phyloP scores from a whole-genome alignment of 345 rosid genomes.

The Salix exigua region DNA sequence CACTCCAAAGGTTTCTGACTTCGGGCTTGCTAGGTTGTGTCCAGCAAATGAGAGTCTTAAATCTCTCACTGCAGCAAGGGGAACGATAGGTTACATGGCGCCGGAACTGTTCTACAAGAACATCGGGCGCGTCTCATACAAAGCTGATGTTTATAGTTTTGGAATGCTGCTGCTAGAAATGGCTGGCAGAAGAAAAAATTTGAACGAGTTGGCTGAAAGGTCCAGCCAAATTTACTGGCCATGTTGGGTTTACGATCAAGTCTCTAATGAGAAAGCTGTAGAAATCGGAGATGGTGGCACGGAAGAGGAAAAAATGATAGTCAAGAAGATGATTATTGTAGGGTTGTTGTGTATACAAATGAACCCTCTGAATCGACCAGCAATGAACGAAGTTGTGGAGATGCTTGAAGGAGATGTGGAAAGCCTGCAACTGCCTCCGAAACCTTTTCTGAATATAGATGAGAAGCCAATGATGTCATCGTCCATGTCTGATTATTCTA shows the following conservation, averaged over 20 bases:
- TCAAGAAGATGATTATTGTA: not conserved
- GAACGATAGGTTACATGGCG: not conserved
- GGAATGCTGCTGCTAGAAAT: not conserved
- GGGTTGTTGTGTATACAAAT: slow-evolving; percentile 10
- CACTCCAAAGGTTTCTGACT: not conserved
- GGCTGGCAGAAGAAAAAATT: not conserved
- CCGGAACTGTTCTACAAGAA: not conserved
- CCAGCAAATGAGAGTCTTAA: not conserved
- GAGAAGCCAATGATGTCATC: too few species aligned
- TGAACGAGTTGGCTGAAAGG: not conserved
- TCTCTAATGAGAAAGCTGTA: not conserved
- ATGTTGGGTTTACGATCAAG: not conserved
- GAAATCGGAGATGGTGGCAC: not conserved
- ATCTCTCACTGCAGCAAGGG: not conserved
- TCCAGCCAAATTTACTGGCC: not conserved
- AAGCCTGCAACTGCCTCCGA: too few species aligned
- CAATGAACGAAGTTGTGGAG: not conserved
- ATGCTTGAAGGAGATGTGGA: too few species aligned
- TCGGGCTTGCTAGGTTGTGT: not conserved
- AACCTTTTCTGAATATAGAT: too few species aligned
- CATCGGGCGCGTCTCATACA: not conserved
- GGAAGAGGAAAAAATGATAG: not conserved
- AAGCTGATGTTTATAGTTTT: not conserved
- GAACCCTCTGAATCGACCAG: not conserved
- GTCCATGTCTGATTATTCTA: too few species aligned